Evolutionary conservation across 2,329 filamentous ascomycete genomes (phyloP).

Genomic region (Didymellaceae sp.): DNA sequence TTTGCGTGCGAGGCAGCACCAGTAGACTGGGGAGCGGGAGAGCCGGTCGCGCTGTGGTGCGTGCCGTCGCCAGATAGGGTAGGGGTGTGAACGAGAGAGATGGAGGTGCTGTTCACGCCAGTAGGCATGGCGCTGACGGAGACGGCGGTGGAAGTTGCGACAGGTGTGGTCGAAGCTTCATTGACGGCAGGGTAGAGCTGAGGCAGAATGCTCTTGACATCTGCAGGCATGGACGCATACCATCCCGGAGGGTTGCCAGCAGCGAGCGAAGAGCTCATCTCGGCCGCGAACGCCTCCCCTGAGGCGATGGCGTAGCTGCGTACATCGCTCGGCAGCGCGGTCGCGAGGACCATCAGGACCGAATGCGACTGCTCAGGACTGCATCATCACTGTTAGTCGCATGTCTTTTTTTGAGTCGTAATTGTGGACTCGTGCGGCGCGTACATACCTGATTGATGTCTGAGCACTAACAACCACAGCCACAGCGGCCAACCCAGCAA

Average conservation of each 20-base stretch:
- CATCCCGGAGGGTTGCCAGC: slow-evolving; percentile 53
- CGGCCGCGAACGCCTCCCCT: slow-evolving; percentile 48
- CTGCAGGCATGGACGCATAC: slow-evolving; percentile 54
- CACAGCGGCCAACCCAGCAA: slow-evolving; percentile 39
- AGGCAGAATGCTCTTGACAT: slow-evolving; percentile 54
- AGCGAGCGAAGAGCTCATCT: slow-evolving; percentile 53
- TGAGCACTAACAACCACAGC: slow-evolving; percentile 37
- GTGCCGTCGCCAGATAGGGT: slow-evolving; percentile 27
- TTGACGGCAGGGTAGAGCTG: slow-evolving; percentile 39
- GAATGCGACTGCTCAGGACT: slow-evolving; percentile 43
- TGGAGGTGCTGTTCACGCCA: slow-evolving; percentile 25
- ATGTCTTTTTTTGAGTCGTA: slow-evolving; percentile 18
- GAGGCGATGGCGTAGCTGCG: slow-evolving; percentile 51
- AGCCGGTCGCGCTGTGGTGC: slow-evolving; percentile 19
- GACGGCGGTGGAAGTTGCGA: slow-evolving; percentile 14
- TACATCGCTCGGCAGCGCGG: slow-evolving; percentile 53
- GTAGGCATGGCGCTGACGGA: slow-evolving; percentile 28
- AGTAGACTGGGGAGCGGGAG: slow-evolving; percentile 23
- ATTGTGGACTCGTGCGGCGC: slow-evolving; percentile 14
- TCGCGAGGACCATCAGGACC: slow-evolving; percentile 52
- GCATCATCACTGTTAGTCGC: slow-evolving; percentile 19
- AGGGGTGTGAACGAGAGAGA: slow-evolving; percentile 31
- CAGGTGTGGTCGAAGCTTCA: slow-evolving; percentile 28
- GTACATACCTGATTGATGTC: slow-evolving; percentile 35
- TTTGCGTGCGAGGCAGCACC: slow-evolving; percentile 47